phyloP scores from a whole-genome alignment of 2,329 filamentous ascomycete genomes.

The Rhinocladiella similis region DNA sequence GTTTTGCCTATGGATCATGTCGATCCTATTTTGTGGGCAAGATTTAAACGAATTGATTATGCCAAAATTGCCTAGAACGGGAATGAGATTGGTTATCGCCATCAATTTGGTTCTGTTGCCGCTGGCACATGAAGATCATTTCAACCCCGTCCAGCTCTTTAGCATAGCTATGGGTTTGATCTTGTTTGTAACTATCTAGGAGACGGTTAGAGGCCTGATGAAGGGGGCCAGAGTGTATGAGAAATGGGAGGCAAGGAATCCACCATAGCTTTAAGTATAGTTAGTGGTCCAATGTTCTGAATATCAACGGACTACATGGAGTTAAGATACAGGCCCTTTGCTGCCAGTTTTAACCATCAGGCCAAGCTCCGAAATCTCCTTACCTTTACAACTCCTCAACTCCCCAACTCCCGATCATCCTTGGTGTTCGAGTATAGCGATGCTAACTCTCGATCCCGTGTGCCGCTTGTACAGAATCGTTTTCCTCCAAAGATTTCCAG shows the following conservation, averaged over 20 bases:
- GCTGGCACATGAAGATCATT: constrained; percentile 9
- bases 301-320: no score
- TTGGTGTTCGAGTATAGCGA: no score
- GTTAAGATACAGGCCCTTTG: no score
- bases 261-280: no score
- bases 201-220: constrained; percentile 37
- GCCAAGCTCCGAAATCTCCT: no score
- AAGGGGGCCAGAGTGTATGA: constrained; percentile 10
- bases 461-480: not conserved
- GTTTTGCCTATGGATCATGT: constrained; percentile 39
- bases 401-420: no score
- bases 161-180: constrained; percentile 47
- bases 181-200: constrained; percentile 46
- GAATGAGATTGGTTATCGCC: constrained; percentile 8
- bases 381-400: no score
- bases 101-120: constrained; percentile 15
- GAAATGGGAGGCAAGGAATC: constrained; percentile 9
- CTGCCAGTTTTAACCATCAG: no score
- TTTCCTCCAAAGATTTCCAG: not conserved
- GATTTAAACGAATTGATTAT: constrained; percentile 6
- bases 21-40: constrained; percentile 12
- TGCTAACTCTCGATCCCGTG: no score
- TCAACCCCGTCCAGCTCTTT: constrained; percentile 41
- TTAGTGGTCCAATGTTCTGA: no score
- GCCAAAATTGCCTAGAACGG: not conserved